Percentiles rank a stretch among this genome's conserved stretches.
These are phyloP conservation scores for Erodium maritimum DNA, from an alignment of 345 rosid genomes.

Conservation along the genomic window DNA sequence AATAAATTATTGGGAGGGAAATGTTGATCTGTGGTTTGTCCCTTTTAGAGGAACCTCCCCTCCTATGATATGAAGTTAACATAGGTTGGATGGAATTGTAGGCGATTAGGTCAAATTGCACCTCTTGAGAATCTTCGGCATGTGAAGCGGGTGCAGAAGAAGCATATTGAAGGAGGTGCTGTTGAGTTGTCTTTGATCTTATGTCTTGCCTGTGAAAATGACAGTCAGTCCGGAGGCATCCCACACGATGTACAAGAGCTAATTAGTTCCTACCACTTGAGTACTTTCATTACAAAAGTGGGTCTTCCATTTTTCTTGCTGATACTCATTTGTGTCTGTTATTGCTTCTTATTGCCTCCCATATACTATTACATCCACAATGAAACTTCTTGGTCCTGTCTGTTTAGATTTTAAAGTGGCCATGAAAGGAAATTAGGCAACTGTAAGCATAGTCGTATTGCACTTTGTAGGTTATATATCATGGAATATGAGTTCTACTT, in stretches of 20 bases:
- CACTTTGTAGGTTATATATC: background rate
- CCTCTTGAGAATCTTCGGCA: conserved; percentile 65
- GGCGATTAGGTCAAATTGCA: conserved; percentile 53
- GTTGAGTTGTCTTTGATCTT: conserved; percentile 45
- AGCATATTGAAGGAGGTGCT: conserved; percentile 36
- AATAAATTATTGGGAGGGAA: background rate
- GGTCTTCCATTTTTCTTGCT: conserved; percentile 23
- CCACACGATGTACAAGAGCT: conserved; percentile 44
- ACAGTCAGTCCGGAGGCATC: conserved; percentile 18
- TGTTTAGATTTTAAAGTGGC: background rate
- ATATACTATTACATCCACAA: background rate
- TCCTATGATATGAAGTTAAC: background rate
- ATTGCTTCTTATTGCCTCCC: too few relatives aligned
- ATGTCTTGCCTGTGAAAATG: conserved; percentile 42
- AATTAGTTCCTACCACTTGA: conserved; percentile 51
- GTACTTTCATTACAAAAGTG: conserved; percentile 67
- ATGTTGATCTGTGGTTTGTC: background rate
- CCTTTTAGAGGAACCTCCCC: too few relatives aligned
- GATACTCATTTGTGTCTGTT: background rate
- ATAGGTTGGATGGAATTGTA: conserved; percentile 9
- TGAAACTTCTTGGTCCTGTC: background rate
- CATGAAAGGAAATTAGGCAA: background rate
- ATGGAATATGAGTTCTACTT: background rate
- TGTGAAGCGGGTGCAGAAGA: conserved; percentile 59
- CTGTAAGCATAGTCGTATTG: background rate